Percentiles rank a stretch among this genome's conserved stretches.
phyloP scores from a whole-genome alignment of 2,329 filamentous ascomycete genomes.

The Scytalidium lignicola region DNA sequence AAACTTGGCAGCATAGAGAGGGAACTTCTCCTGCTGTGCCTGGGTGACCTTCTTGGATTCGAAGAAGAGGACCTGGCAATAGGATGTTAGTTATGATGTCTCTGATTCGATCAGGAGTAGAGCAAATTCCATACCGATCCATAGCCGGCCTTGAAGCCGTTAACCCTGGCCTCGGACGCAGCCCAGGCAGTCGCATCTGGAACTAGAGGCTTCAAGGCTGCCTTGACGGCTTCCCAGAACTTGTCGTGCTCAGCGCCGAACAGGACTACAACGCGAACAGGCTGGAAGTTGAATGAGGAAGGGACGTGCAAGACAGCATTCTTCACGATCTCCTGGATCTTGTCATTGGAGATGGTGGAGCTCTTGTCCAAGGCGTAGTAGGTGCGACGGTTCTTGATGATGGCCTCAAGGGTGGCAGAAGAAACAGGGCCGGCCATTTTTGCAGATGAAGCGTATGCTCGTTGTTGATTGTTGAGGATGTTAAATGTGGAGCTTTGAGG shows the following conservation, averaged over 20 bases:
- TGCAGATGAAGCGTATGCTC: constrained; percentile 11
- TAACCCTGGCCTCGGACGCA: constrained; percentile 18
- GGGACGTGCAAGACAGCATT: constrained; percentile 63
- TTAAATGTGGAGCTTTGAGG: neutral
- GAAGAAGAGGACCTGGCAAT: neutral
- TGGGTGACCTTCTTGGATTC: constrained; percentile 42
- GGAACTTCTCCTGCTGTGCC: constrained; percentile 61
- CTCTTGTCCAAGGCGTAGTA: constrained; percentile 62
- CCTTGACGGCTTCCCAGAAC: constrained; percentile 70
- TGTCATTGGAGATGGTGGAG: constrained; percentile 43
- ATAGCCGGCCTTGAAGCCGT: constrained; percentile 48
- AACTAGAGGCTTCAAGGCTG: constrained; percentile 63
- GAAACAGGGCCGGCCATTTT: constrained; percentile 33
- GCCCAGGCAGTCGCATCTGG: constrained; percentile 34
- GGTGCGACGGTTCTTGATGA: constrained; percentile 63
- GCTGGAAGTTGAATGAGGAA: constrained; percentile 85
- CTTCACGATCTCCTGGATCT: constrained; percentile 59
- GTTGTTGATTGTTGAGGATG: neutral
- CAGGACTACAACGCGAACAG: constrained; percentile 70
- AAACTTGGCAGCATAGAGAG: constrained; percentile 76
- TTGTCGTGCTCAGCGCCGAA: constrained; percentile 76
- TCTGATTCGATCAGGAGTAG: constrained; percentile 37
- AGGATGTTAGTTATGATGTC: neutral
- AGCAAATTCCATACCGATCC: constrained; percentile 27
- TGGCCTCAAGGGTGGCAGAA: constrained; percentile 50